Evolutionary conservation across 495 filamentous ascomycete species (phyloP).

Genomic region (Sordaria brevicollis): DNA sequence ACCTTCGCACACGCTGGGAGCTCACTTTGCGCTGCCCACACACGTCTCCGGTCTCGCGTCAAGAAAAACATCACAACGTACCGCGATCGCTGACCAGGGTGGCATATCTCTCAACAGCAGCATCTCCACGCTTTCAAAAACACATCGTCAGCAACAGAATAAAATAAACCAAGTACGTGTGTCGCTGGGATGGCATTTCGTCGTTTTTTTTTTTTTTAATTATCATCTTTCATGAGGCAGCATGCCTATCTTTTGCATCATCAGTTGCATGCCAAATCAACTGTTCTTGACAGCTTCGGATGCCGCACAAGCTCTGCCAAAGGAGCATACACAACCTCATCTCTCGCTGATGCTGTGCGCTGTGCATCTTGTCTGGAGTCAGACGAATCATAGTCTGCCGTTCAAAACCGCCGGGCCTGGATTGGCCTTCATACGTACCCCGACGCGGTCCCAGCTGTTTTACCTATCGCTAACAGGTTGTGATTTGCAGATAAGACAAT

Average conservation of each 20-base stretch:
- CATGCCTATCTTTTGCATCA: neutral
- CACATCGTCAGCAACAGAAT: neutral
- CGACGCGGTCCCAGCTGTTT: neutral
- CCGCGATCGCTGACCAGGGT: slow-evolving; percentile 10
- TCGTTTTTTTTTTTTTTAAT: no score
- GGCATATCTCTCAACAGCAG: neutral
- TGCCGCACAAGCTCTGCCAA: neutral
- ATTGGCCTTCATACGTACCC: neutral
- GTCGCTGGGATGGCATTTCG: neutral
- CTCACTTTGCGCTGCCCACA: slow-evolving; percentile 6
- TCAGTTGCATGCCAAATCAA: neutral
- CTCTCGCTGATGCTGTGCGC: neutral
- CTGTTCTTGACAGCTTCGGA: neutral
- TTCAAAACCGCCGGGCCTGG: neutral
- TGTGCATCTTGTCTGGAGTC: neutral
- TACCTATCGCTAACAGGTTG: slow-evolving; percentile 8
- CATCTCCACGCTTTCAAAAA: neutral
- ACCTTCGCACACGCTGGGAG: neutral
- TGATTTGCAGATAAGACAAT: slow-evolving; percentile 16
- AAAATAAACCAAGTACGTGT: neutral
- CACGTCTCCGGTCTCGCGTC: slow-evolving; percentile 3
- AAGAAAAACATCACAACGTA: neutral
- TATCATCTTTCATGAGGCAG: neutral
- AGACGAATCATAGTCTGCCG: neutral
- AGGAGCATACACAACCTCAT: neutral